Evolutionary conservation across 73 alveolate species (phyloP).

Genomic region (Breviolum minutum): DNA sequence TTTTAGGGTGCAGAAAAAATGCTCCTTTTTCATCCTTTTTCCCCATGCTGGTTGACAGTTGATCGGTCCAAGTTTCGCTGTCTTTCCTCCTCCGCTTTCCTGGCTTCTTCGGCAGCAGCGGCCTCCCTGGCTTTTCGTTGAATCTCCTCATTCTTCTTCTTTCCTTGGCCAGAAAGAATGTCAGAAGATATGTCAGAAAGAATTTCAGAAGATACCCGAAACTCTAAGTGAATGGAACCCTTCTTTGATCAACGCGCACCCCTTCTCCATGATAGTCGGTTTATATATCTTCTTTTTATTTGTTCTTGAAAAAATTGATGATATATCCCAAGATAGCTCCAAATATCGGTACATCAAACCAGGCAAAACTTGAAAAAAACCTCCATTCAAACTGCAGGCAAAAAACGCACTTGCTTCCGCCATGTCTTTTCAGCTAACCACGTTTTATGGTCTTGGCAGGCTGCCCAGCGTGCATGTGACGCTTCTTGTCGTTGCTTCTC

Average conservation of each 20-base stretch:
- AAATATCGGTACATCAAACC: too few species aligned
- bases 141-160: conserved; percentile 22
- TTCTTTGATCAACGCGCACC: not conserved
- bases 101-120: conserved; percentile 2
- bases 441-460: not conserved
- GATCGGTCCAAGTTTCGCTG: not conserved
- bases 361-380: not conserved
- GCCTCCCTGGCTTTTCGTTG: conserved; percentile 21
- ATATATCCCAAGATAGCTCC: too few species aligned
- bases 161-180: too few species aligned
- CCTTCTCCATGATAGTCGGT: not conserved
- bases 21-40: too few species aligned
- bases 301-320: too few species aligned
- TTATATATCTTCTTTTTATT: too few species aligned
- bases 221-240: not conserved
- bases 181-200: too few species aligned
- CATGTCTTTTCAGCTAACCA: conserved; percentile 44
- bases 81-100: not conserved
- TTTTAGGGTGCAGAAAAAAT: too few species aligned
- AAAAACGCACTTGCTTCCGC: conserved; percentile 47
- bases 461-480: conserved; percentile 27
- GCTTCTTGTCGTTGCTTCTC: conserved; percentile 42
- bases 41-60: too few species aligned
- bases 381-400: not conserved
- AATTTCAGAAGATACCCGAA: not conserved